Percentiles rank a stretch among this genome's conserved stretches.
These are phyloP conservation scores for Perkinsus chesapeaki DNA, from an alignment of 169 alveolate species.

Conservation along the genomic window DNA sequence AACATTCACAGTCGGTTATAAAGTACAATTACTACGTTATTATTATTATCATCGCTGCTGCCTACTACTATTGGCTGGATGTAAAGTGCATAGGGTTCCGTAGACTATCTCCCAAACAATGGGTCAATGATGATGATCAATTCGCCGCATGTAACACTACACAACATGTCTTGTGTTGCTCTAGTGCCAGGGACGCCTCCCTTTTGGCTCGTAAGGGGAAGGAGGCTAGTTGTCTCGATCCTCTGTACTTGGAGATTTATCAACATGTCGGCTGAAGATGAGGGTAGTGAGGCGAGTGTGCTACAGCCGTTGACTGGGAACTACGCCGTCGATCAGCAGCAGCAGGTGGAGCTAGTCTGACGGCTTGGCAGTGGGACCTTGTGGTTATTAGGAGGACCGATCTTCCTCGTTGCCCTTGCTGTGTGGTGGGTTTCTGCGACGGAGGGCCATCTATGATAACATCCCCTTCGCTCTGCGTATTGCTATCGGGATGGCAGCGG, in stretches of 20 bases:
- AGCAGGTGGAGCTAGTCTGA: too few species aligned
- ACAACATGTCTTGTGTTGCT: too few species aligned
- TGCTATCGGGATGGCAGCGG: background rate
- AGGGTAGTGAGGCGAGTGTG: background rate
- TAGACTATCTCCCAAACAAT: too few species aligned
- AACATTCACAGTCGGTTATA: background rate
- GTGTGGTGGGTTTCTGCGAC: background rate
- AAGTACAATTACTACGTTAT: background rate
- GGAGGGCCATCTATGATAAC: background rate
- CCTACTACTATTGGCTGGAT: background rate
- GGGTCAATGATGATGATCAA: too few species aligned
- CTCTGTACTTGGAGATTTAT: background rate
- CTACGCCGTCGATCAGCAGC: background rate
- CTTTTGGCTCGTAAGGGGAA: too few species aligned
- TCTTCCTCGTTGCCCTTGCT: background rate
- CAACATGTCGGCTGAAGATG: background rate
- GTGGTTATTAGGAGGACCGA: background rate
- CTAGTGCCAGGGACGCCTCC: too few species aligned
- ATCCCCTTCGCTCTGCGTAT: background rate
- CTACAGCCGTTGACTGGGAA: background rate
- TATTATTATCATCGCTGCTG: background rate
- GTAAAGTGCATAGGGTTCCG: background rate
- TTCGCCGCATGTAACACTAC: too few species aligned
- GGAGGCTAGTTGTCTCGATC: too few species aligned
- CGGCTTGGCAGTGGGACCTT: too few species aligned